Evolutionary conservation across 331 rosid genomes (phyloP).

Genomic region (Malus hybrid): DNA sequence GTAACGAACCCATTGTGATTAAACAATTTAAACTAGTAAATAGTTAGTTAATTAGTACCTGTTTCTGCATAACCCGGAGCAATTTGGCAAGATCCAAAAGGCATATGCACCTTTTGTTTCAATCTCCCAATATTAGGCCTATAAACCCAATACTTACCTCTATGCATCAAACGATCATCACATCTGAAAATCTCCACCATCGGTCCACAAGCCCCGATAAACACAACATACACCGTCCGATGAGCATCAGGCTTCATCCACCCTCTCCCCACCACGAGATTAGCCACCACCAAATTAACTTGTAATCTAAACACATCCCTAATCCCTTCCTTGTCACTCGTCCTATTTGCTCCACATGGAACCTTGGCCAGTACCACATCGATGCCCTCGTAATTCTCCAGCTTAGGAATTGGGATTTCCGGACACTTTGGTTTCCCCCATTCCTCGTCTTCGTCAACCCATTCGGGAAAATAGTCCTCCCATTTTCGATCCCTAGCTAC

Average conservation of each 20-base stretch:
- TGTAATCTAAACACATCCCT: conserved; percentile 65
- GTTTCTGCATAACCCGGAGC: conserved; percentile 44
- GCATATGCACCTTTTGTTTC: conserved; percentile 59
- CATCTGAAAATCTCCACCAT: conserved; percentile 85
- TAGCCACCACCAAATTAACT: conserved; percentile 80
- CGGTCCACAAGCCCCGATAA: conserved; percentile 65
- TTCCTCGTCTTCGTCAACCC: conserved; percentile 53
- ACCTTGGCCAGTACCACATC: conserved; percentile 50
- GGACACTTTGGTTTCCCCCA: conserved; percentile 48
- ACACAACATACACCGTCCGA: conserved; percentile 50
- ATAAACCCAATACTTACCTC: conserved; percentile 44
- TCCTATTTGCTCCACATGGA: conserved; percentile 35
- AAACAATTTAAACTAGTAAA: neutral
- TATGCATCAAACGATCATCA: conserved; percentile 49
- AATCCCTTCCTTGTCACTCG: conserved; percentile 11
- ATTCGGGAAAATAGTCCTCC: conserved; percentile 53
- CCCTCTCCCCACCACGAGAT: conserved; percentile 41
- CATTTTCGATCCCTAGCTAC: conserved; percentile 29
- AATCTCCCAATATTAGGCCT: conserved; percentile 53
- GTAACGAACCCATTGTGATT: neutral
- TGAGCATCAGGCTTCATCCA: conserved; percentile 25
- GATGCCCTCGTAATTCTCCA: conserved; percentile 26
- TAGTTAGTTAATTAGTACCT: conserved; percentile 22
- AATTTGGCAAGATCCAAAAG: conserved; percentile 71
- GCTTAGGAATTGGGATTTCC: conserved; percentile 44